phyloP scores from a whole-genome alignment of 2,329 filamentous ascomycete genomes.

The Elsinoe fawcettii region DNA sequence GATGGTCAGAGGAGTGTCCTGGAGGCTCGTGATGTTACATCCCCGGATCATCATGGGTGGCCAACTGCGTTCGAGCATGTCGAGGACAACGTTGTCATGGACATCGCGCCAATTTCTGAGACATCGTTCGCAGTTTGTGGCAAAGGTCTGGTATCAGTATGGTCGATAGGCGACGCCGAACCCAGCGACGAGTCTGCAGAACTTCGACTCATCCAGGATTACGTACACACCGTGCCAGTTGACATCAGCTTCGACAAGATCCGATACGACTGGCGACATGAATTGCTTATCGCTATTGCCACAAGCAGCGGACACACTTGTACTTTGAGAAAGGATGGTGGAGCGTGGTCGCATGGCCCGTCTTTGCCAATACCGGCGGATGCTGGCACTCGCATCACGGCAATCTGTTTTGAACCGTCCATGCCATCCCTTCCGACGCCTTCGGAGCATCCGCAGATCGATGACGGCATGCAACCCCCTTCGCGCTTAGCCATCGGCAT shows the following conservation, averaged over 20 bases:
- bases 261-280: conserved; percentile 29
- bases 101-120: conserved; percentile 39
- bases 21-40: conserved; percentile 24
- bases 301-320: conserved; percentile 26
- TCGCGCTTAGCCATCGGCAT: conserved; percentile 34
- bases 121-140: conserved; percentile 39
- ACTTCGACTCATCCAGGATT: conserved; percentile 27
- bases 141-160: conserved; percentile 24
- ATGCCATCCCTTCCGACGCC: background rate
- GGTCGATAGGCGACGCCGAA: background rate
- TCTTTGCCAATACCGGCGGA: conserved; percentile 7
- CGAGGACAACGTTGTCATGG: conserved; percentile 35
- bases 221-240: conserved; percentile 26
- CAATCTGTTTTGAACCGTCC: conserved; percentile 35
- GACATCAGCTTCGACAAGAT: conserved; percentile 25
- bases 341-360: conserved; percentile 13
- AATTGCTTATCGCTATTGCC: conserved; percentile 31
- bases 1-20: conserved; percentile 27
- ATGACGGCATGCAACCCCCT: conserved; percentile 10
- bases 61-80: background rate
- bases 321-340: conserved; percentile 25
- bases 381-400: conserved; percentile 28
- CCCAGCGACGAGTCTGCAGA: background rate
- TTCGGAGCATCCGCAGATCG: conserved; percentile 13
- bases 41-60: background rate